Conservation (phyloP, 1,284 basidiomycete genomes). For the Entoloma clypeatum region DNA sequence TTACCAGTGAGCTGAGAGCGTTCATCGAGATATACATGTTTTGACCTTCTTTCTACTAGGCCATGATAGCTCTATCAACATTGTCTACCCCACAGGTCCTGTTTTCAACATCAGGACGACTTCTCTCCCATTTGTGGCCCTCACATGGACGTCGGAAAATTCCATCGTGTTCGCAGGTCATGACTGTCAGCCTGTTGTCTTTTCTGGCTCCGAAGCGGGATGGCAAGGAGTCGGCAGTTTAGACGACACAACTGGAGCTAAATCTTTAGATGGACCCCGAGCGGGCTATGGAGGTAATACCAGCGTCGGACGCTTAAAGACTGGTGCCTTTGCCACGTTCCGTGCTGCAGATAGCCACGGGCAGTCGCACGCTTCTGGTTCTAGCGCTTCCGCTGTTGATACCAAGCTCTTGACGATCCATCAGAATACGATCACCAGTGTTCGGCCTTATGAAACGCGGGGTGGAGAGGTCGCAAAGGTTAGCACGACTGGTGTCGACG, state of each 20-base stretch:
- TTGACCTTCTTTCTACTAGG: constrained; percentile 42
- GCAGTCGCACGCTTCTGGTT: constrained; percentile 42
- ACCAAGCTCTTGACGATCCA: constrained; percentile 87
- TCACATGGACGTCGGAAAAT: constrained; percentile 83
- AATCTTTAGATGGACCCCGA: constrained; percentile 41
- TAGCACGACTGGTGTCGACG: constrained; percentile 94
- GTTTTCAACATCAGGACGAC: constrained; percentile 72
- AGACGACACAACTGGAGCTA: constrained; percentile 68
- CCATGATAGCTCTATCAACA: constrained; percentile 86
- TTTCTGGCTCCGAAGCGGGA: constrained; percentile 65
- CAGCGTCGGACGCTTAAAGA: constrained; percentile 82
- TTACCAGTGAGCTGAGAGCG: constrained; percentile 66
- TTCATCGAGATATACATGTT: neutral
- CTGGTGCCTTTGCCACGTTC: constrained; percentile 95
- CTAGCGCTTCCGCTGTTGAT: constrained; percentile 40
- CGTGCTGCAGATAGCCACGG: constrained; percentile 90
- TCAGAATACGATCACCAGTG: constrained; percentile 97
- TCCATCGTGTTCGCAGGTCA: constrained; percentile 90
- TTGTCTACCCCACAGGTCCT: constrained; percentile 81
- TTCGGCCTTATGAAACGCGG: constrained; percentile 72
- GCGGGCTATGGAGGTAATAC: constrained; percentile 39
- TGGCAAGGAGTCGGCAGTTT: constrained; percentile 81
- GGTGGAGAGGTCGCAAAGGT: constrained; percentile 69
- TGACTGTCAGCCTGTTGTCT: constrained; percentile 94
- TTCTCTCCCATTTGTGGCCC: constrained; percentile 77